Evolutionary conservation across 495 filamentous ascomycete genomes (phyloP).

Genomic region (Xylaria acuta): DNA sequence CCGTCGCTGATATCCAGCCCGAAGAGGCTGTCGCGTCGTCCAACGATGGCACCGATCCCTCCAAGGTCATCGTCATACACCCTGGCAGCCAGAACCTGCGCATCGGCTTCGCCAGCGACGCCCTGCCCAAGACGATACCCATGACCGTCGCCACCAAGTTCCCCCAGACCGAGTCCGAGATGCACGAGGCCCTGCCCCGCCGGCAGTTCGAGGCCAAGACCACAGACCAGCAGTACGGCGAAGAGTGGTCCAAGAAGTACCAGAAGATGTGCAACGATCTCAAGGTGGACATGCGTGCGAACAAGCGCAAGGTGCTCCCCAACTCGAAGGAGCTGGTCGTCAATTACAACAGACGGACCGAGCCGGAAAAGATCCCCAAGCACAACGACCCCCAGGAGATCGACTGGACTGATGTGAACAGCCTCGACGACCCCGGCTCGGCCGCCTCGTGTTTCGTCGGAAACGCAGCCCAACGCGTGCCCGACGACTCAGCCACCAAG

Average conservation of each 20-base stretch:
- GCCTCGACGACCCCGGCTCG: conserved; percentile 54
- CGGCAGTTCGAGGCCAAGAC: conserved; percentile 74
- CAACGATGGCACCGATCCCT: conserved; percentile 69
- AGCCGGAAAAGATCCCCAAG: conserved; percentile 83
- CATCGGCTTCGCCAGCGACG: conserved; percentile 92
- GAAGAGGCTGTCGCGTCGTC: conserved; percentile 64
- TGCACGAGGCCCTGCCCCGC: conserved; percentile 85
- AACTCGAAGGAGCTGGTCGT: conserved; percentile 94
- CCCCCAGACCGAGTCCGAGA: conserved; percentile 78
- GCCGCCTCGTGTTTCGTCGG: conserved; percentile 80
- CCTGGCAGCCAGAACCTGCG: conserved; percentile 97
- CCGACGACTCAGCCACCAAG: conserved; percentile 85
- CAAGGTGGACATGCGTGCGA: conserved; percentile 86
- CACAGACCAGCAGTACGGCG: conserved; percentile 83
- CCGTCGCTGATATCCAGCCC: conserved; percentile 62
- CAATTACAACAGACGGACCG: conserved; percentile 84
- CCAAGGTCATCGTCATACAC: conserved; percentile 94
- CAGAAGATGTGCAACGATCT: conserved; percentile 82
- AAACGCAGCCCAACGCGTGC: conserved; percentile 79
- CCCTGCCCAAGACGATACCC: conserved; percentile 88
- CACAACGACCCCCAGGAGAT: conserved; percentile 93
- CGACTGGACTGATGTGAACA: conserved; percentile 90
- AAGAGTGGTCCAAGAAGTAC: conserved; percentile 82
- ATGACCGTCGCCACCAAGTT: conserved; percentile 88
- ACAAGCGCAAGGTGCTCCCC: conserved; percentile 90